Evolutionary conservation across 306 rosid genomes (phyloP).

Genomic region (Inga leiocalycina): DNA sequence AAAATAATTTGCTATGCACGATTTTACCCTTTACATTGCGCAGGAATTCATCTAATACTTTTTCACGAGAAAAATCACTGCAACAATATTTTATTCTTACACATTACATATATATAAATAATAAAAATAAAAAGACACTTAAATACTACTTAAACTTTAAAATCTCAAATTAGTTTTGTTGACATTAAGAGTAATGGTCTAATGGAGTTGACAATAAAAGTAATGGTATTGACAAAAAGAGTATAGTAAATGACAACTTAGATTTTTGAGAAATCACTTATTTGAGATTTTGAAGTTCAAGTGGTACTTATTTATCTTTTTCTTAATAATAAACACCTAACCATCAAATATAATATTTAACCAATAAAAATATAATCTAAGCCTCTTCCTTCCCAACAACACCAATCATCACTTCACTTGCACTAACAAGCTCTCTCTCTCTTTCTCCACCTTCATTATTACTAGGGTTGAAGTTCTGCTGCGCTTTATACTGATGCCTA

Average conservation of each 20-base stretch:
- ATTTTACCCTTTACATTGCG: slow-evolving; percentile 13
- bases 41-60: slow-evolving; percentile 2
- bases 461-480: slow-evolving; percentile 32
- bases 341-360: neutral
- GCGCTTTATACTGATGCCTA: slow-evolving; percentile 77
- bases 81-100: neutral
- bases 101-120: slow-evolving; percentile 10
- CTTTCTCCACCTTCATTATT: slow-evolving; percentile 40
- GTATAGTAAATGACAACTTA: no score
- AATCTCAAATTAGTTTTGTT: no score
- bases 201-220: no score
- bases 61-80: neutral
- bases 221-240: no score
- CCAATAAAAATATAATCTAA: slow-evolving; percentile 29
- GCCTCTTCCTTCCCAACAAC: slow-evolving; percentile 57
- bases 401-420: slow-evolving; percentile 42
- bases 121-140: neutral
- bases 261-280: no score
- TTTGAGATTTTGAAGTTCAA: no score
- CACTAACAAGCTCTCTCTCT: slow-evolving; percentile 44
- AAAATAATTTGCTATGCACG: slow-evolving; percentile 4
- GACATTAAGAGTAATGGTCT: no score
- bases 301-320: no score
- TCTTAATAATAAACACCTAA: neutral
- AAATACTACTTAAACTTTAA: no score